Evolutionary conservation across 441 rosid species (phyloP).

Genomic region (Croton laevigatus): DNA sequence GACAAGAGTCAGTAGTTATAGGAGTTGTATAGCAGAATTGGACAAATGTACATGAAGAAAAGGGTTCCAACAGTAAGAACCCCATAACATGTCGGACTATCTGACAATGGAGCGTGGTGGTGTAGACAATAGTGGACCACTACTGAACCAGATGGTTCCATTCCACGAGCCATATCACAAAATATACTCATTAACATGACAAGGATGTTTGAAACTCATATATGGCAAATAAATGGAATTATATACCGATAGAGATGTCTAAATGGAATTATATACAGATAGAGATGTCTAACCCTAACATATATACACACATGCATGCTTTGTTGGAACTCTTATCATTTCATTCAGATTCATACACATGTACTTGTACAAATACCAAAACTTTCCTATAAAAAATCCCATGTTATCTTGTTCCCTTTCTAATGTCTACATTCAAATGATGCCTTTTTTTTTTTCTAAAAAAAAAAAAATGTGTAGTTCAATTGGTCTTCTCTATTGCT

Average conservation of each 20-base stretch:
- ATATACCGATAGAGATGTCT: too few relatives aligned
- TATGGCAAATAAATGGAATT: too few relatives aligned
- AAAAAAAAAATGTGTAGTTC: too few relatives aligned
- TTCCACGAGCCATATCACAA: not conserved
- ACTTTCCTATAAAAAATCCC: not conserved
- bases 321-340: too few relatives aligned
- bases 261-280: too few relatives aligned
- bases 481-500: too few relatives aligned
- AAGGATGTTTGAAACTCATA: not conserved
- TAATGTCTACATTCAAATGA: not conserved
- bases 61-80: too few relatives aligned
- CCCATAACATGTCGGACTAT: too few relatives aligned
- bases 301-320: too few relatives aligned
- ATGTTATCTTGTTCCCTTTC: not conserved
- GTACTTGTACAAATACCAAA: not conserved
- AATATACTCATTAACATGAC: not conserved
- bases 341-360: too few relatives aligned
- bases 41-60: not conserved
- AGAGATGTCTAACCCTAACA: too few relatives aligned
- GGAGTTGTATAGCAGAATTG: not conserved
- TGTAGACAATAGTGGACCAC: not conserved
- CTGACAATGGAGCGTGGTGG: constrained; percentile 10
- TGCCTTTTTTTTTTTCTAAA: not conserved
- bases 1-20: not conserved
- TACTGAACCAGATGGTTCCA: not conserved